Percentiles rank a stretch among this genome's conserved stretches.
Conservation (phyloP, 768 basidiomycete genomes). For the Termitomyces sp. region DNA sequence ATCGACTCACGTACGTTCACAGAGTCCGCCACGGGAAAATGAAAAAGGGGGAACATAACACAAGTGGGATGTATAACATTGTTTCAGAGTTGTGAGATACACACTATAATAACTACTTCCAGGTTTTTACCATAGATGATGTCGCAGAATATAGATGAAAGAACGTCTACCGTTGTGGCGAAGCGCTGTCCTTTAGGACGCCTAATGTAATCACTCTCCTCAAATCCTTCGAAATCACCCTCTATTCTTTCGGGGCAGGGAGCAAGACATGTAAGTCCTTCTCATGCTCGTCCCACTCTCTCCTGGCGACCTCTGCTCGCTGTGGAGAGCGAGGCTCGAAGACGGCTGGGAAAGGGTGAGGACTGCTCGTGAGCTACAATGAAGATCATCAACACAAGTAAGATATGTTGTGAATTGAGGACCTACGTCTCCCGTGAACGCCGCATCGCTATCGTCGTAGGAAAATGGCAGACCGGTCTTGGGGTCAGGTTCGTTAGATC, state of each 20-base stretch:
- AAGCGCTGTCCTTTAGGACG: neutral
- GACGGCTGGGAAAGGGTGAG: neutral
- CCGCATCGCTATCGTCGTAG: neutral
- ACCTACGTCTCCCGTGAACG: neutral
- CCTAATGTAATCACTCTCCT: neutral
- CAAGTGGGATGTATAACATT: too few relatives aligned
- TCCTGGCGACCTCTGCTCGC: neutral
- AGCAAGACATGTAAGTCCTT: neutral
- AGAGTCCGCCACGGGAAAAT: too few relatives aligned
- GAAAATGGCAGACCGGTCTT: neutral
- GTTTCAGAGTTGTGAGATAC: too few relatives aligned
- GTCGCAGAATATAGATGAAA: neutral
- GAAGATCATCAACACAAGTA: neutral
- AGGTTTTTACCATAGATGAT: neutral
- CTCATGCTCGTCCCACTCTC: neutral
- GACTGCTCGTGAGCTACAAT: neutral
- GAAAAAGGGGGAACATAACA: too few relatives aligned
- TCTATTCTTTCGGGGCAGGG: neutral
- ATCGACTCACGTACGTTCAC: too few relatives aligned
- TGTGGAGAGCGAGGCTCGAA: neutral
- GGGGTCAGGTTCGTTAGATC: neutral
- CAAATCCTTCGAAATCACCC: too few relatives aligned
- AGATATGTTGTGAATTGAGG: neutral
- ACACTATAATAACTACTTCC: too few relatives aligned
- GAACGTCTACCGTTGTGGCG: neutral